phyloP scores from a whole-genome alignment of 805 yeast species.

The Zygosaccharomyces gambellarensis region DNA sequence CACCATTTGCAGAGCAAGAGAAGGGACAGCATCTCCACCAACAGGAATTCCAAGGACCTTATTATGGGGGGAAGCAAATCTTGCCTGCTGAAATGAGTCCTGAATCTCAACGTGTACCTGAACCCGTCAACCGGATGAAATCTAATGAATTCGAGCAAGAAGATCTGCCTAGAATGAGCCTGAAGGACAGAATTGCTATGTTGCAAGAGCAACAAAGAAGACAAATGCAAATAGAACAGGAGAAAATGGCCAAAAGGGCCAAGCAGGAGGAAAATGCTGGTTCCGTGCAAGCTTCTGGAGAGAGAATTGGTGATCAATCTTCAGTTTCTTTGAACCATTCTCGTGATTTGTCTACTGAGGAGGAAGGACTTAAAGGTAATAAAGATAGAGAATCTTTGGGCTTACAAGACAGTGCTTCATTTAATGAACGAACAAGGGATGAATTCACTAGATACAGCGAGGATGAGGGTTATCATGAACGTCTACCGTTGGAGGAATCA shows the following conservation, averaged over 20 bases:
- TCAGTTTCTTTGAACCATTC: neutral
- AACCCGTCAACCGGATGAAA: conserved; percentile 13
- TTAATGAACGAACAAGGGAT: neutral
- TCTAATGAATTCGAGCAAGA: conserved; percentile 40
- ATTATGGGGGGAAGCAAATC: neutral
- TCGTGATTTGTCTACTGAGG: neutral
- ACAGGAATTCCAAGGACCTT: neutral
- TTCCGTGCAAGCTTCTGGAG: neutral
- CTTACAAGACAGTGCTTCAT: neutral
- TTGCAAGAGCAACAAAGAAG: conserved; percentile 77
- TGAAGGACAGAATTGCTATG: conserved; percentile 81
- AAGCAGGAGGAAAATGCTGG: conserved; percentile 20
- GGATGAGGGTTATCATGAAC: neutral
- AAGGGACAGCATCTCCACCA: conserved; percentile 4
- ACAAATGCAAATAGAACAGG: conserved; percentile 69
- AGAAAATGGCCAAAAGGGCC: conserved; percentile 51
- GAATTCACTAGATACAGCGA: neutral
- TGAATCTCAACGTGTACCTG: conserved; percentile 23
- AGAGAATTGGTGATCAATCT: neutral
- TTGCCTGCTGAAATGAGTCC: neutral
- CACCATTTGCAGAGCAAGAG: conserved; percentile 13
- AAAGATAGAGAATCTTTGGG: neutral
- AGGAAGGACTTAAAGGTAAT: neutral
- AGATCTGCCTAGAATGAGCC: conserved; percentile 68
- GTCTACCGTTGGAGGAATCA: neutral